A percentile compares a stretch with the other conserved stretches of the same genome.
Conservation (phyloP, 768 basidiomycete species). For the Lactarius tabidus region DNA sequence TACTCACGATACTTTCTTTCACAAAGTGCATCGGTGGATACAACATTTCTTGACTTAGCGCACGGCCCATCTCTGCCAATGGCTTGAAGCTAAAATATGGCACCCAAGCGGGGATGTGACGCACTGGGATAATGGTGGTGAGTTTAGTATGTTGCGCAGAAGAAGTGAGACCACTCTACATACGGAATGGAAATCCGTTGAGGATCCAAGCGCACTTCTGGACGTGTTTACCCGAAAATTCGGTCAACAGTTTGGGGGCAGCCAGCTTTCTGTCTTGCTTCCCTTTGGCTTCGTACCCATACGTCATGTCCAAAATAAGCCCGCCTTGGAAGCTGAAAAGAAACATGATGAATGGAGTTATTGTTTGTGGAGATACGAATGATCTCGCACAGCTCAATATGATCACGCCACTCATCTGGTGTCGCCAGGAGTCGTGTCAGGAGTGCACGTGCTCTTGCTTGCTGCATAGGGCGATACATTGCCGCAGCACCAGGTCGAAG, state of each 20-base stretch:
- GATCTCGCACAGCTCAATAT: no score
- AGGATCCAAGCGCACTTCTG: not conserved
- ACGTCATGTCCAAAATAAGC: no score
- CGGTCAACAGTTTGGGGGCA: not conserved
- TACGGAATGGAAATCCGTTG: not conserved
- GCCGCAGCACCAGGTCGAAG: no score
- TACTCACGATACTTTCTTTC: not conserved
- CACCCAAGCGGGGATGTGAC: constrained; percentile 1
- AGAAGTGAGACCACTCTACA: not conserved
- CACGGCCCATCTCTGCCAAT: not conserved
- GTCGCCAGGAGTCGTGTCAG: not conserved
- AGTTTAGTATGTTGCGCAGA: not conserved
- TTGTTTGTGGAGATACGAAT: no score
- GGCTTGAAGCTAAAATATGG: constrained; percentile 7
- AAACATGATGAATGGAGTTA: no score
- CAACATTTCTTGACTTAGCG: not conserved
- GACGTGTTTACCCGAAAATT: not conserved
- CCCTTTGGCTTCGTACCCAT: no score
- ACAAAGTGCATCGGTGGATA: constrained; percentile 1
- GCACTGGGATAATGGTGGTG: not conserved
- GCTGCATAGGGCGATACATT: not conserved
- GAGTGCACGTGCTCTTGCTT: not conserved
- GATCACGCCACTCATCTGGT: not conserved
- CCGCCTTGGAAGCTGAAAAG: no score
- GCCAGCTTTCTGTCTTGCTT: not conserved